A percentile compares a stretch with the other conserved stretches of the same genome.
Conservation (phyloP, 2,329 filamentous ascomycete genomes). For the Ascochyta viciae-villosae region DNA sequence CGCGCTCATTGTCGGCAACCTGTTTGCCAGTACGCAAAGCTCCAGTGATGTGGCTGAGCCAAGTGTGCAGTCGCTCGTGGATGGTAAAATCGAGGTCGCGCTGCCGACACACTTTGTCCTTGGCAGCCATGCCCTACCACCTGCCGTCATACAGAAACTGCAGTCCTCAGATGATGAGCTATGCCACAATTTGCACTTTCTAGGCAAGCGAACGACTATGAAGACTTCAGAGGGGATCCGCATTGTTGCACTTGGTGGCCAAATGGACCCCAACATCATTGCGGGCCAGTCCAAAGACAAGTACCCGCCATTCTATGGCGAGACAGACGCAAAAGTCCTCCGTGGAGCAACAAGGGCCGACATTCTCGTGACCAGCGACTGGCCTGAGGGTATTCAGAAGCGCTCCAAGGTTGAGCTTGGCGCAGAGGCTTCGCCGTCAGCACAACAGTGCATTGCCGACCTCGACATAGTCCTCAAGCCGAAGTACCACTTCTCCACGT, state of each 20-base stretch:
- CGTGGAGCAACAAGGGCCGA: conserved; percentile 80
- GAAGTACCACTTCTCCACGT: conserved; percentile 86
- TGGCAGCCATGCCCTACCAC: conserved; percentile 75
- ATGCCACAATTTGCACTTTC: conserved; percentile 88
- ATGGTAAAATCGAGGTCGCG: conserved; percentile 75
- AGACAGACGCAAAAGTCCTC: conserved; percentile 76
- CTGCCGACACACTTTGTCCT: conserved; percentile 92
- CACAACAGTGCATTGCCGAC: conserved; percentile 75
- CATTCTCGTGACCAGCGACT: conserved; percentile 84
- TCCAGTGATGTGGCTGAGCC: conserved; percentile 62
- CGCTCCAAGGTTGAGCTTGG: conserved; percentile 70
- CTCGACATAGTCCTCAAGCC: conserved; percentile 82
- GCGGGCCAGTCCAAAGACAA: conserved; percentile 72
- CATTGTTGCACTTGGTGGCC: conserved; percentile 85
- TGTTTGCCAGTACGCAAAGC: conserved; percentile 68
- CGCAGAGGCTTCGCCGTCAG: conserved; percentile 61
- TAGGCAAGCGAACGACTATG: conserved; percentile 82
- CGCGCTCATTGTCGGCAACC: conserved; percentile 81
- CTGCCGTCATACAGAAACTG: conserved; percentile 73
- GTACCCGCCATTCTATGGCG: conserved; percentile 78
- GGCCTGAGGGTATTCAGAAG: conserved; percentile 76
- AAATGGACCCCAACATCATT: conserved; percentile 66
- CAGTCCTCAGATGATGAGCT: conserved; percentile 73
- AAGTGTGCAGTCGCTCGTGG: conserved; percentile 68
- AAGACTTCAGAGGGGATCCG: conserved; percentile 90